phyloP scores from a whole-genome alignment of 768 basidiomycete genomes.

The Lactarius pseudohatsudake region DNA sequence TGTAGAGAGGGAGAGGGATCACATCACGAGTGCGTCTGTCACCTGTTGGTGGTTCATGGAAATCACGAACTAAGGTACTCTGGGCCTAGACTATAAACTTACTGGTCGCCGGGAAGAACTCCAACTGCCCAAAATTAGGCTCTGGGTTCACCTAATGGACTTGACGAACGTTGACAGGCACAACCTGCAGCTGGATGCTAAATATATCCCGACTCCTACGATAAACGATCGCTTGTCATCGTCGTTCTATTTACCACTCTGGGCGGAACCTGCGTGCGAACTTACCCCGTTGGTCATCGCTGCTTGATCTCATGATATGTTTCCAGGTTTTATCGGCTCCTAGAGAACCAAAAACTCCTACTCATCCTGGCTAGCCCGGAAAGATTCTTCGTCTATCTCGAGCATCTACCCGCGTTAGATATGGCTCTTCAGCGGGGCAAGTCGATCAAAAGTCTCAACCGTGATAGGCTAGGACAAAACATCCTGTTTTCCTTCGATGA shows the following conservation, averaged over 20 bases:
- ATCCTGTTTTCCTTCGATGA: conserved; percentile 54
- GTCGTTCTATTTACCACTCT: conserved; percentile 9
- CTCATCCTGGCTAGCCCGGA: conserved; percentile 14
- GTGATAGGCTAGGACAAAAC: conserved; percentile 47
- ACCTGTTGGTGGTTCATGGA: background rate
- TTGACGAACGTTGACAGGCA: conserved; percentile 21
- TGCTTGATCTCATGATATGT: background rate
- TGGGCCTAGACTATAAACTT: conserved; percentile 14
- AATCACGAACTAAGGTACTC: background rate
- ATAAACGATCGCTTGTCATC: conserved; percentile 4
- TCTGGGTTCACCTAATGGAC: conserved; percentile 9
- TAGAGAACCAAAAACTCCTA: conserved; percentile 24
- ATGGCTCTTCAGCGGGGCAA: background rate
- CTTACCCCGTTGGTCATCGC: background rate
- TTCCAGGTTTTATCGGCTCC: conserved; percentile 20
- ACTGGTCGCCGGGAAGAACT: conserved; percentile 9
- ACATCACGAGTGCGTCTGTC: background rate
- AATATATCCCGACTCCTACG: conserved; percentile 15
- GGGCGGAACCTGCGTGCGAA: conserved; percentile 9
- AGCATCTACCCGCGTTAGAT: conserved; percentile 1
- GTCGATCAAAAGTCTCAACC: conserved; percentile 36
- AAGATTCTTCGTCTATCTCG: conserved; percentile 21
- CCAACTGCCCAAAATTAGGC: conserved; percentile 3
- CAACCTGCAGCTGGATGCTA: conserved; percentile 14
- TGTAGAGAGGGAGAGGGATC: background rate